Evolutionary conservation across 2,329 filamentous ascomycete species (phyloP).

Genomic region (Fragosphaeria purpurea): DNA sequence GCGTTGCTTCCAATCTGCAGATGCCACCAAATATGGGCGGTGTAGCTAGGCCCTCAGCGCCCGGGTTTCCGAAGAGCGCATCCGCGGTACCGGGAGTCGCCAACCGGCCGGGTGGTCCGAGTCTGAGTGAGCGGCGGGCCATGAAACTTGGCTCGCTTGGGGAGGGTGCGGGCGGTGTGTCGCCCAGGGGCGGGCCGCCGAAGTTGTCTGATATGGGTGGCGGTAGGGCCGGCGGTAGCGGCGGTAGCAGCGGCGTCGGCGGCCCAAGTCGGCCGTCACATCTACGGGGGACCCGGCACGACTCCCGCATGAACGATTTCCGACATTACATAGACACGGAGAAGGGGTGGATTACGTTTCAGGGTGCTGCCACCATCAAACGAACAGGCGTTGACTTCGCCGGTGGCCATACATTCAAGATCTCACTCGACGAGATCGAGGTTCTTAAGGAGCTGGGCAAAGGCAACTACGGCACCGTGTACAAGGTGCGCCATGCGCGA

Average conservation of each 20-base stretch:
- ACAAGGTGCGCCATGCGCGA: conserved; percentile 84
- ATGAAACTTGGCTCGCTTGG: conserved; percentile 43
- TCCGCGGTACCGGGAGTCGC: conserved; percentile 31
- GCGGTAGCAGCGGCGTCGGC: conserved; percentile 4
- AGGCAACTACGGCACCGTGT: conserved; percentile 96
- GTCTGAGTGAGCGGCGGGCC: conserved; percentile 58
- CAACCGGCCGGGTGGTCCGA: conserved; percentile 31
- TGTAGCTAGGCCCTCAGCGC: conserved; percentile 33
- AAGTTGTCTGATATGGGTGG: conserved; percentile 33
- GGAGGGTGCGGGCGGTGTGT: conserved; percentile 29
- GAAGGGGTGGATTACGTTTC: conserved; percentile 83
- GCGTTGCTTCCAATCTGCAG: conserved; percentile 32
- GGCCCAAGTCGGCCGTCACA: conserved; percentile 14
- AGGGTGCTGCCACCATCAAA: conserved; percentile 83
- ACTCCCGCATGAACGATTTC: conserved; percentile 48
- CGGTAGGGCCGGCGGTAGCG: conserved; percentile 3
- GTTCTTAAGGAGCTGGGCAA: conserved; percentile 90
- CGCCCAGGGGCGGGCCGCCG: conserved; percentile 25
- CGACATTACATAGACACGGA: conserved; percentile 83
- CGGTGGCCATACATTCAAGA: conserved; percentile 79
- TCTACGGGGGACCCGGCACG: conserved; percentile 26
- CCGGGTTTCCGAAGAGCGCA: conserved; percentile 42
- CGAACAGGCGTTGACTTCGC: conserved; percentile 86
- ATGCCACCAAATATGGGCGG: conserved; percentile 21
- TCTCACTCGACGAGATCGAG: conserved; percentile 92